Percentiles rank a stretch among this genome's conserved stretches.
phyloP scores from a whole-genome alignment of 306 rosid species.

The Fragaria vesca region DNA sequence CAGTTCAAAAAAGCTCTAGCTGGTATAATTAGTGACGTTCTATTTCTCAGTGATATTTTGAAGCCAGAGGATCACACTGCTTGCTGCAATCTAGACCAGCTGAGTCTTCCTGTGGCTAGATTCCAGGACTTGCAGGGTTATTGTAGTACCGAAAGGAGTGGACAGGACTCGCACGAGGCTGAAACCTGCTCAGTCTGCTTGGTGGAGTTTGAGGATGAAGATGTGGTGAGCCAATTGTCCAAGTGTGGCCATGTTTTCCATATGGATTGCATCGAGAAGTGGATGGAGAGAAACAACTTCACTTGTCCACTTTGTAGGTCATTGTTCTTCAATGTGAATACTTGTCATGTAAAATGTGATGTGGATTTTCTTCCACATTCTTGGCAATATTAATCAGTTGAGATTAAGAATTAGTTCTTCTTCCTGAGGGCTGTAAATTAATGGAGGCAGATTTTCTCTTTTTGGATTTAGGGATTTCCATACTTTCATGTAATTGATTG shows the following conservation, averaged over 20 bases:
- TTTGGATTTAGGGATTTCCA: neutral
- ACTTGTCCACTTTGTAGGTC: conserved; percentile 91
- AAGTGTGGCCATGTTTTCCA: conserved; percentile 70
- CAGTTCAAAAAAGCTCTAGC: conserved; percentile 43
- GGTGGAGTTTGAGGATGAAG: conserved; percentile 61
- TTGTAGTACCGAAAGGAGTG: neutral
- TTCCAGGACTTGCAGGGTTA: conserved; percentile 38
- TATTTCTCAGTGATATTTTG: neutral
- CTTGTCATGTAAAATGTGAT: conserved; percentile 22
- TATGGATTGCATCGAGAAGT: conserved; percentile 63
- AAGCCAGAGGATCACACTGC: neutral
- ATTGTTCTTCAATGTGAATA: conserved; percentile 23
- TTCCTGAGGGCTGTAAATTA: conserved; percentile 2
- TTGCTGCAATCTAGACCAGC: conserved; percentile 8
- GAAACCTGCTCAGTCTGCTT: conserved; percentile 76
- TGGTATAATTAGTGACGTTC: conserved; percentile 9
- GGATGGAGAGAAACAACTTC: conserved; percentile 51
- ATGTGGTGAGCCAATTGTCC: conserved; percentile 51
- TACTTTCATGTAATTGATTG: conserved; percentile 10
- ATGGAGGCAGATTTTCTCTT: neutral
- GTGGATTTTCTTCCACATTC: conserved; percentile 16
- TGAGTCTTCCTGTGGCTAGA: conserved; percentile 36
- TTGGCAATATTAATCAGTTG: conserved; percentile 12
- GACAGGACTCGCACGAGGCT: neutral
- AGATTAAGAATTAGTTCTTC: neutral